phyloP scores from a whole-genome alignment of 179 eudicot genomes.

The Camellia oleifera region DNA sequence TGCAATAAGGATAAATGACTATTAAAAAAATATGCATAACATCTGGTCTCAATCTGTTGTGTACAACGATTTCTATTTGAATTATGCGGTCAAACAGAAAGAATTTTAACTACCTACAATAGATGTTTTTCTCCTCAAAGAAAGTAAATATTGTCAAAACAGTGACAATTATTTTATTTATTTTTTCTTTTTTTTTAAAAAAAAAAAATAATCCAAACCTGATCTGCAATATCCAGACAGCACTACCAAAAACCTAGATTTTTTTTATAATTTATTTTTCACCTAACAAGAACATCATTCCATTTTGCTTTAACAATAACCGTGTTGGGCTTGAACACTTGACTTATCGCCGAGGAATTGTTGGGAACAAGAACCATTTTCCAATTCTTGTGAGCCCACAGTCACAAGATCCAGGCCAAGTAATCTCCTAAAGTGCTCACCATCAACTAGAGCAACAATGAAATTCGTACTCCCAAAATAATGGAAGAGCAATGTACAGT shows the following conservation, averaged over 20 bases:
- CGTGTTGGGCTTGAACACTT: not conserved
- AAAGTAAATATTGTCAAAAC: not conserved
- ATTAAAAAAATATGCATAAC: no score
- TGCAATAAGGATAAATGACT: not conserved
- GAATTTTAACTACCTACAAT: not conserved
- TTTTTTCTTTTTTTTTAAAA: not conserved
- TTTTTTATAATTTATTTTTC: not conserved
- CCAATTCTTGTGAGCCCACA: not conserved
- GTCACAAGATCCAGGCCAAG: not conserved
- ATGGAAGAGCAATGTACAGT: not conserved
- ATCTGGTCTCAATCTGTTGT: not conserved
- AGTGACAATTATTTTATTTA: not conserved
- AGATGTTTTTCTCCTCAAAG: not conserved
- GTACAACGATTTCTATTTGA: not conserved
- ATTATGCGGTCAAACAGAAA: not conserved
- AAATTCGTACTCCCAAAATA: not conserved
- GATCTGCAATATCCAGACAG: not conserved
- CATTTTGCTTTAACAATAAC: not conserved
- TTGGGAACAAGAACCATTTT: not conserved
- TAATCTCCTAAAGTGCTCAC: not conserved
- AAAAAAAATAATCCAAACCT: not conserved
- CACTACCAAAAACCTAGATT: not conserved
- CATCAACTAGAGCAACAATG: not conserved
- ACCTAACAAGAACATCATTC: not conserved
- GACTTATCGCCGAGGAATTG: not conserved